Percentiles rank a stretch among this genome's conserved stretches.
These are phyloP conservation scores for Wallacemonas rigidus DNA, from an alignment of 208 protist genomes.

Conservation along the genomic window DNA sequence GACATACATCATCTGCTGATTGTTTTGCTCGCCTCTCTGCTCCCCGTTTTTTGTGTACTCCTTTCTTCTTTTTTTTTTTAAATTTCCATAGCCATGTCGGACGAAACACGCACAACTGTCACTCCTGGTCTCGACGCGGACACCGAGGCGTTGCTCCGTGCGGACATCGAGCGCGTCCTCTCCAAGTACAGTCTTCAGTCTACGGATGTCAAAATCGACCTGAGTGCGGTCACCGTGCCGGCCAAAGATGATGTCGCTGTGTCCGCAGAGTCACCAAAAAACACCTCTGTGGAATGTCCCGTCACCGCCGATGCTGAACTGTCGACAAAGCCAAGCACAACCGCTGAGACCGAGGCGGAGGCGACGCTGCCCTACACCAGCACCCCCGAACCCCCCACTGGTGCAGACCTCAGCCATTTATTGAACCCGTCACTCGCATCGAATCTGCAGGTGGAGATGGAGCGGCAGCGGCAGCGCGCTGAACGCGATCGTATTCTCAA, in stretches of 20 bases:
- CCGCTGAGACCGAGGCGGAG: neutral
- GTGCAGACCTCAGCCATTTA: neutral
- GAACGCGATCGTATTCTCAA: slow-evolving; percentile 47
- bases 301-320: neutral
- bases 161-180: slow-evolving; percentile 55
- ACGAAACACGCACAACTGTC: neutral
- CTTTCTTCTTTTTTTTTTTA: slow-evolving; percentile 13
- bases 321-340: neutral
- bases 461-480: slow-evolving; percentile 17
- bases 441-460: slow-evolving; percentile 22
- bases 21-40: slow-evolving; percentile 26
- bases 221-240: neutral
- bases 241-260: neutral
- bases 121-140: neutral
- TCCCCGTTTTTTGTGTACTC: slow-evolving; percentile 5
- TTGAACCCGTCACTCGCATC: slow-evolving; percentile 11
- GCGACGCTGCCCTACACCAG: neutral
- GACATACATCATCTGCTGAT: neutral
- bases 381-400: neutral
- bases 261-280: neutral
- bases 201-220: neutral
- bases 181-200: slow-evolving; percentile 21
- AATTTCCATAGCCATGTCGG: neutral
- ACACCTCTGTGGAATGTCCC: too few species aligned
- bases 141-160: slow-evolving; percentile 30